phyloP scores from a whole-genome alignment of 768 basidiomycete species.

The Naematelia aurantialba region DNA sequence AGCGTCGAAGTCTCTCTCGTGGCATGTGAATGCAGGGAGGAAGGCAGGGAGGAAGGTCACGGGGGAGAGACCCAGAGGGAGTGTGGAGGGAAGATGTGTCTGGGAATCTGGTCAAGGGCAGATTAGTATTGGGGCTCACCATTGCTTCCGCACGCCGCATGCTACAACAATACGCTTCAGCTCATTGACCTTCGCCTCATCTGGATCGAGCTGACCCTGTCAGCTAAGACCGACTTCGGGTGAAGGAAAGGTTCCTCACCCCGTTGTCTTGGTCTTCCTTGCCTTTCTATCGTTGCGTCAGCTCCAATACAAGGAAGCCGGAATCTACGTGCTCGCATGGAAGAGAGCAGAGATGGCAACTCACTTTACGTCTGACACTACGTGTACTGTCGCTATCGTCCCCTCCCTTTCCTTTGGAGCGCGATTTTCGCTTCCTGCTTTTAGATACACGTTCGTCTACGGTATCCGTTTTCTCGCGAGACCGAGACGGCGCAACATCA shows the following conservation, averaged over 20 bases:
- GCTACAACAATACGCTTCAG: slow-evolving; percentile 42
- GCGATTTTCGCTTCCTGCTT: background rate
- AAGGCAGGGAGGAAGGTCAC: no score
- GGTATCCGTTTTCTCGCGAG: slow-evolving; percentile 10
- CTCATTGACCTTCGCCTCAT: slow-evolving; percentile 38
- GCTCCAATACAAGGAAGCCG: background rate
- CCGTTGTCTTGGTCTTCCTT: slow-evolving; percentile 34
- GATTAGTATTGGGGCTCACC: slow-evolving; percentile 20
- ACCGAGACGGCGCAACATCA: slow-evolving; percentile 16
- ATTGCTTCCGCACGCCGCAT: slow-evolving; percentile 45
- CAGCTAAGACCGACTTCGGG: background rate
- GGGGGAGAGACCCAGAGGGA: no score
- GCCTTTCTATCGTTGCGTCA: slow-evolving; percentile 6
- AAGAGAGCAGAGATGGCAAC: background rate
- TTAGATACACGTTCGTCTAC: background rate
- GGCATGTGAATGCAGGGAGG: no score
- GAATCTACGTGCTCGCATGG: background rate
- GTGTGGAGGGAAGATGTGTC: background rate
- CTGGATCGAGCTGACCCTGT: slow-evolving; percentile 26
- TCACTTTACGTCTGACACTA: background rate
- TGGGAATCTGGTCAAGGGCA: background rate
- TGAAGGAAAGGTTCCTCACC: slow-evolving; percentile 16
- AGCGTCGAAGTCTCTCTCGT: no score
- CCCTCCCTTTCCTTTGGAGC: slow-evolving; percentile 3
- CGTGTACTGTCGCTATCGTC: background rate